Conservation (phyloP, 306 rosid species). For the Sicyos edulis region DNA sequence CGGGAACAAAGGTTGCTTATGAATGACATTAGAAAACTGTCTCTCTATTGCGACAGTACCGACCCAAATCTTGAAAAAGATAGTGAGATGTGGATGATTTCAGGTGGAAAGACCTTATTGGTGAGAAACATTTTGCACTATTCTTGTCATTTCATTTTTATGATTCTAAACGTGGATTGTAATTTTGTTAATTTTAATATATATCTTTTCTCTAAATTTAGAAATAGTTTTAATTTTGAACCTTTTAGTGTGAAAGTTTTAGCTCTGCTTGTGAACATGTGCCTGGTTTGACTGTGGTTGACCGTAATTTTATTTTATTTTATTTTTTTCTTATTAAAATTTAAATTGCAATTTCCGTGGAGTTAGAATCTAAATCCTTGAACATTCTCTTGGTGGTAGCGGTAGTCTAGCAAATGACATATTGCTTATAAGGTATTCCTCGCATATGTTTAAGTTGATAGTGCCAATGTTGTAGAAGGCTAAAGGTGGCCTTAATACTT, state of each 20-base stretch:
- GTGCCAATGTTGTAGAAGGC: no score
- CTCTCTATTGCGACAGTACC: constrained; percentile 55
- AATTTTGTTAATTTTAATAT: not conserved
- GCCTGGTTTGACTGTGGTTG: not conserved
- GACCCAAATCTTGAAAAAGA: constrained; percentile 66
- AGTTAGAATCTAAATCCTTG: not conserved
- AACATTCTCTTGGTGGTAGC: not conserved
- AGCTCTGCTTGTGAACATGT: constrained; percentile 12
- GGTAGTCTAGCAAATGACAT: not conserved
- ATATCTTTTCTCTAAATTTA: not conserved
- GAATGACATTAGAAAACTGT: constrained; percentile 71
- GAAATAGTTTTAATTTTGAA: not conserved
- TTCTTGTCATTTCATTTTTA: constrained; percentile 5
- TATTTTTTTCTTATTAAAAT: not conserved
- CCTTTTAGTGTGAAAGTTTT: not conserved
- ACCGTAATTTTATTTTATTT: not conserved
- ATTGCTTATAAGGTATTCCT: constrained; percentile 7
- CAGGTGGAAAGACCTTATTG: constrained; percentile 64
- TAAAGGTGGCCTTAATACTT: no score
- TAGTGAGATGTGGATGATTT: constrained; percentile 82
- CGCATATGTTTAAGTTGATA: not conserved
- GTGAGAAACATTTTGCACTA: constrained; percentile 40
- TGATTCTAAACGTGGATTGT: not conserved
- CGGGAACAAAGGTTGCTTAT: constrained; percentile 76
- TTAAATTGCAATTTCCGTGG: not conserved